Evolutionary conservation across 176 grass and related monocot species (phyloP), one percentile per base, ranked within the genome.

Genomic region (Themeda triandra): DNA sequence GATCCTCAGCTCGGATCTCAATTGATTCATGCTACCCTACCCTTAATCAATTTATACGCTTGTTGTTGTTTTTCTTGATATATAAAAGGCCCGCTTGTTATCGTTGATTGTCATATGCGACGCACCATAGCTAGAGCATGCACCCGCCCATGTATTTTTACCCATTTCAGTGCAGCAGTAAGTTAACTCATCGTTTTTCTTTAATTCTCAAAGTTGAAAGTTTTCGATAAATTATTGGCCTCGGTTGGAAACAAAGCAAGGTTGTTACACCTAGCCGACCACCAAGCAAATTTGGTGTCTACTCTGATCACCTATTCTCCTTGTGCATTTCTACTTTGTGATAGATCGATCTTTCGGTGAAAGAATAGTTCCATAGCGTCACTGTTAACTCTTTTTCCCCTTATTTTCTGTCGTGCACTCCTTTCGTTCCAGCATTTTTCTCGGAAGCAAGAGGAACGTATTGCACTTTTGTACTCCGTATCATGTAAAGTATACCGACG

Each of bases 211-310:
- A 17, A 59, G 51, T 0, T 76, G 12, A 5, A 48, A 40, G 75
- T 44, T 46, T 59, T 60, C 23, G 6, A 37, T 68, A 18, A 58
- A 71, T 19, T 42, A 63, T 24, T 54, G 41, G 10, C 69, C 31
- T 56, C 44, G 8, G 19, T 71, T 44, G 39, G 40, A 86, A 66
- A 51, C 46, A 32, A 76, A 66, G 35, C 44, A 13, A 53, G 9
- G 25, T 59, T 73, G 78, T 18, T 77, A 36, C 56, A 66, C 83
- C 56, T 21, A 78, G 54, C 78, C 37, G 41, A 45, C 79, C 66
- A 45, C 79, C 66, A 82, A 72, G 86, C 28, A 4, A 71, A 90
- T 56, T 64, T 29, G 13, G 70, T 37, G 13, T 65, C 25, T 39
- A 6, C n/a, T 30, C 24, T 9, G 51, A 6, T 15, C 46, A 30